Evolutionary conservation across 805 yeast genomes (phyloP), one percentile per base, ranked within the genome.

Genomic region (Candida verbasci): DNA sequence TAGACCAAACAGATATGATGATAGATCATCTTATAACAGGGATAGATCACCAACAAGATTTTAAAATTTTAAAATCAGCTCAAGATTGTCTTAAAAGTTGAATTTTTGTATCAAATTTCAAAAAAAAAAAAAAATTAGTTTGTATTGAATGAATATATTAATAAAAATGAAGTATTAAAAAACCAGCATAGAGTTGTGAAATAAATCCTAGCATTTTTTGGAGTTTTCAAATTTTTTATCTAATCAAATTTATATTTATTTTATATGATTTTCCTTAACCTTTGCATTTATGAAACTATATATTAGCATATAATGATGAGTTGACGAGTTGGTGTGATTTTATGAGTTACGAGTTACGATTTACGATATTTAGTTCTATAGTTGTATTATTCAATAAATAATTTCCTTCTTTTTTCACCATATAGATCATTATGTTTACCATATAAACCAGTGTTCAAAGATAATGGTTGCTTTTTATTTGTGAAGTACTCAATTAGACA

Each of bases 1-100:
- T 3, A 27, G 30, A 27, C 11, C 30, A 6, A 46, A 52, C 53
- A 60, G 63, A 47, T 77, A 65, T 63, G 81, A 73, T 20, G 37
- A 73, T 48, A 60, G 70, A 55, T 27, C 30, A 22, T n/a, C 26
- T 16, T 66, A 62, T 55, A 55, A 48, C 38, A 61, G 72, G 52
- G 72, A 67, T 57, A 80, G 87, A 75, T 80, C 88, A 42, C 87
- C 88, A 63, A 73, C 82, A 46, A 79, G 86, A 68, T 80, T 78
- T 60, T 77, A 65, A 64, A 43, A 28, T 17, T 12, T 8, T 17
- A 15, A 9, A 24, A 31, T 12, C 23, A 16, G 31, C 5, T 18
- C 4, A 21, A 21, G 10, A 21, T 29, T 30, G 33, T 30, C 18
- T 20, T 21, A n/a, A n/a, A n/a, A n/a, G n/a, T n/a, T n/a, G n/a